Evolutionary conservation across 306 rosid species (phyloP), one percentile per base, ranked within the genome.

Genomic region (Dalbergia cochinchinensis): DNA sequence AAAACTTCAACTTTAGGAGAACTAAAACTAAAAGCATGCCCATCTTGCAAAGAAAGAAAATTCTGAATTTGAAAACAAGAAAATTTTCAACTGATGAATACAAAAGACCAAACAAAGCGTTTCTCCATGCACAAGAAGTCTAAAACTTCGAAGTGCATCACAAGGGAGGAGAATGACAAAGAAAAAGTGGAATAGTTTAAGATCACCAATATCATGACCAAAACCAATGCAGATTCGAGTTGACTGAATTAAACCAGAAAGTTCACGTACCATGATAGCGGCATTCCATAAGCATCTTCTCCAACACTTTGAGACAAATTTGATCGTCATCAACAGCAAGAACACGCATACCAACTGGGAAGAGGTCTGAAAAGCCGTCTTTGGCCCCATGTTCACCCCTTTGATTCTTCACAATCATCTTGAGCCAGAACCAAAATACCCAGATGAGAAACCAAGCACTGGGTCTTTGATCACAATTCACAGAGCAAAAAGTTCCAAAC

Each of bases 261-360:
- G 13, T 19, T 14, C 75, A 82, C 86, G 34, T 79, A 94, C 98
- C 98, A 20, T 87, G 88, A 71, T 94, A 94, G 26, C 87, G 88
- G 92, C 98, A 94, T 85, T 83, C 83, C 35, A 85, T 89, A 84
- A 94, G 97, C 73, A 94, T 79, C 50, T 18, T 81, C 76, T 91
- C 97, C 78, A 92, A 77, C 16, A 91, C 39, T 74, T 79, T 92
- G 73, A 94, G 91, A 81, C 97, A 94, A 54, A 78, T 81, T 69
- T 83, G 89, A 83, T 92, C 85, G 51, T 92, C 97, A 13, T 94
- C 98, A 42, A 92, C 98, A 3, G 93, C 97, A 18, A 94, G 89
- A 82, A 94, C 97, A 57, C 90, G 87, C 98, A 94, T 91, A 54
- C 98, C 98, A 59, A 82, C 89, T 4, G 97, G 97, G 80, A 94